A percentile compares a stretch with the other conserved stretches of the same genome.
Evolutionary conservation across 2,329 filamentous ascomycete species (phyloP).

Genomic region (Ploettnerulaceae sp.): DNA sequence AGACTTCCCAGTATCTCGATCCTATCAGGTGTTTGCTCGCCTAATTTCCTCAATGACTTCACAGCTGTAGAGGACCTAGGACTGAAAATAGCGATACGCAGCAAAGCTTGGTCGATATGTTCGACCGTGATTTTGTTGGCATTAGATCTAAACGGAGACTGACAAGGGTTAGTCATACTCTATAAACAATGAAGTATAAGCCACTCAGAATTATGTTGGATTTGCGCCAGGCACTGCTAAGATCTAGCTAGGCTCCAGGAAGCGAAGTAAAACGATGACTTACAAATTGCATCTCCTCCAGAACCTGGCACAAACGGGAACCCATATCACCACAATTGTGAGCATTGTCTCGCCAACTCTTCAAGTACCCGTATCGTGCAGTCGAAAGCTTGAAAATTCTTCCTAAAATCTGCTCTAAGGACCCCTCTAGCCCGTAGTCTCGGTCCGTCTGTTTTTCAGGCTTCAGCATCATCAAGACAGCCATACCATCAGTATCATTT

Average conservation of each 20-base stretch:
- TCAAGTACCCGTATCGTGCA: slow-evolving; percentile 56
- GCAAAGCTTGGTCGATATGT: slow-evolving; percentile 63
- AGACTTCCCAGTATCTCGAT: slow-evolving; percentile 45
- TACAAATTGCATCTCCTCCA: slow-evolving; percentile 21
- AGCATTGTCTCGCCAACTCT: slow-evolving; percentile 44
- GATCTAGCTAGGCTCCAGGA: no score
- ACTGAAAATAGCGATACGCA: slow-evolving; percentile 61
- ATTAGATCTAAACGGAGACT: slow-evolving; percentile 7
- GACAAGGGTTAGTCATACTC: background rate
- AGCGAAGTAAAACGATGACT: no score
- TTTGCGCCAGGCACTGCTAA: background rate
- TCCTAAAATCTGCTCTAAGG: slow-evolving; percentile 62
- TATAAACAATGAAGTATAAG: slow-evolving; percentile 12
- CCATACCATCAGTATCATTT: slow-evolving; percentile 51
- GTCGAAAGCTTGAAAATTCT: slow-evolving; percentile 61
- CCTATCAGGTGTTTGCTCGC: background rate
- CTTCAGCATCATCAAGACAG: slow-evolving; percentile 70
- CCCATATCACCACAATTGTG: slow-evolving; percentile 54
- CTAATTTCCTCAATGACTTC: slow-evolving; percentile 33
- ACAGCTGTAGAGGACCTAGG: slow-evolving; percentile 66
- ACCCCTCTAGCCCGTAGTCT: slow-evolving; percentile 64
- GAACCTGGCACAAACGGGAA: slow-evolving; percentile 39
- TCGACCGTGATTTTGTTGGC: slow-evolving; percentile 56
- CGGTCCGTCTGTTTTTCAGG: slow-evolving; percentile 73
- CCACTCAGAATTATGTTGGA: background rate